Evolutionary conservation across 495 filamentous ascomycete genomes (phyloP), one percentile per base, ranked within the genome.

Genomic region (Trypethelium eluteriae): DNA sequence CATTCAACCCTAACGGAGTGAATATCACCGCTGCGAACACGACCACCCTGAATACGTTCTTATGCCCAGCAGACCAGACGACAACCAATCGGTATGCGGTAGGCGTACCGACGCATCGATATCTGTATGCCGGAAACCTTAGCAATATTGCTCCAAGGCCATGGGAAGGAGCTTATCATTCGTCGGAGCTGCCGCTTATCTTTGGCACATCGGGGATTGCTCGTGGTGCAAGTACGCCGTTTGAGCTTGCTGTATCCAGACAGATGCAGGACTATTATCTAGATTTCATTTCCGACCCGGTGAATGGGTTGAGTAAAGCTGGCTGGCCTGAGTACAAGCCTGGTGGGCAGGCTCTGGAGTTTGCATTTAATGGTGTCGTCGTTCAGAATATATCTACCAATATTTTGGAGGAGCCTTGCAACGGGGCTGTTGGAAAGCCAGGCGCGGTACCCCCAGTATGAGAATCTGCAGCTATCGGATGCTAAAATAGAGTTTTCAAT

Each of bases 121-220:
- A 78, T 64, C 68, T 72, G 14, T 79, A 76, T 68, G 67, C 71
- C 1, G 77, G 77, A 25, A 77, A 77, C 66, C 78, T 77, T 46
- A 65, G 65, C 12, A 78, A 79, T 64, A 63, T 76, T 10, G 68
- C 73, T n/a, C 76, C 77, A 9, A 67, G 68, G 44, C 68, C 70
- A 16, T 78, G 74, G 75, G 68, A 78, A 65, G 79, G 79, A 14
- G 77, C 80, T 0, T 80, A 77, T 68, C 80, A 83, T 66, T 67
- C 67, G 25, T 72, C 78, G 9, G 81, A 83, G 64, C 70, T 83
- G 6, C 75, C 77, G 10, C 69, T 81, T 62, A 62, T 79, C 25
- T 81, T 81, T 68, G 80, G 79, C 0, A 81, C 80, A 4, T 57
- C 67, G 36, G 49, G 67, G 63, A n/a, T 69, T 61, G 69, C 73